Evolutionary conservation across 805 yeast genomes (phyloP), one percentile per base, ranked within the genome.

Genomic region (Saturnispora silvae): DNA sequence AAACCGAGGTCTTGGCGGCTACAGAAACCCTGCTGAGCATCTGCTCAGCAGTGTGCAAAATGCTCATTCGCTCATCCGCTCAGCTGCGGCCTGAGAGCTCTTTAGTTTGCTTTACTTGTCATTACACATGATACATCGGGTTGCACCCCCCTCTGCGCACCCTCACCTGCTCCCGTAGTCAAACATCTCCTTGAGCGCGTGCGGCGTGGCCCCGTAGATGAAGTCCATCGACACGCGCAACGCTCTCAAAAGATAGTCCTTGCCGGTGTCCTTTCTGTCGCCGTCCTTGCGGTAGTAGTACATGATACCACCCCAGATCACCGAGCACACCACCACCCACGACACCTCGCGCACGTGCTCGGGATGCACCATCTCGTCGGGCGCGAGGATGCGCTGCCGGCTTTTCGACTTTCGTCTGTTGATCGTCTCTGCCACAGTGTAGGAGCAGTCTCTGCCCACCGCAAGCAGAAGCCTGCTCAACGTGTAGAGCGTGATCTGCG

Each of bases 291-390:
- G 68, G 54, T 79, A 81, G 35, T 81, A 62, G 49, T 70, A 66
- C 87, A 81, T 80, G 27, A 80, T 82, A 19, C 70, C 51, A 0
- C 78, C 89, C 94, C 94, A 81, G 7, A 75, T 64, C 6, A 75
- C 42, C 13, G 78, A 72, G 1, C 86, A 77, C 46, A 75, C 71
- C 31, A 69, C 52, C 31, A 70, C 62, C 85, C 86, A 81, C 0
- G 68, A 54, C 3, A 40, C 31, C 15, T 48, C 49, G 33, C 61
- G 59, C 16, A 28, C 18, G 8, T 15, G 17, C 14, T 30, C 5
- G 18, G 28, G 19, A 17, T 25, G 28, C 28, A 25, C 28, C 28
- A 25, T 25, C 6, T 25, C 28, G 11, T 25, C 15, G 11, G n/a
- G 5, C n/a, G 28, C 10, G n/a, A 25, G 28, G n/a, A 25, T 14